Evolutionary conservation across 2,329 filamentous ascomycete genomes (phyloP), one percentile per base, ranked within the genome.

Genomic region (Colletotrichum australisinense): DNA sequence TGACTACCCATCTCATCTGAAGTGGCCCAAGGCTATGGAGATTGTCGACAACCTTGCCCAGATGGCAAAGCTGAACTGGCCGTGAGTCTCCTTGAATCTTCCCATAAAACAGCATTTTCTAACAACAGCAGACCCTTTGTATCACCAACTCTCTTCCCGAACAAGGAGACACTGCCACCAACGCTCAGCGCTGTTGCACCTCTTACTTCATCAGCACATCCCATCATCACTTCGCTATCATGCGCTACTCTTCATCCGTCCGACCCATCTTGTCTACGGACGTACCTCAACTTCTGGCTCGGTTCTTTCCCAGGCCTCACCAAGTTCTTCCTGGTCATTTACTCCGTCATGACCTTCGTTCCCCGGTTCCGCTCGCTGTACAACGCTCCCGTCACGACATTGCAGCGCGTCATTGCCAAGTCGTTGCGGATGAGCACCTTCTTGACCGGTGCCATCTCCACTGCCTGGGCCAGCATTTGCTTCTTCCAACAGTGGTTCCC

Each of bases 171-270:
- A 2, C 90, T 97, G 0, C 91, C 93, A 0, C 80, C 88, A 4
- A 86, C 91, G 4, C 88, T 97, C n/a, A 80, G 87, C 26, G 84
- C 89, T 14, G 92, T 98, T 69, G 88, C 92, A 0, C 94, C 95
- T 1, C 90, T 98, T 67, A 95, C 94, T 1, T 92, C 93, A 1
- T 90, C 93, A 32, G 96, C 96, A 0, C 96, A 98, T 79, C 96
- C 96, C 1, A 91, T 95, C 55, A 96, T 97, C 81, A 92, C 90
- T 11, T 93, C 92, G 30, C 90, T 98, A 24, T 96, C 95, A 56
- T 99, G 97, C 83, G 96, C 96, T 1, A 89, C 96, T 2, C 90
- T 98, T 2, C 96, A 99, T 80, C 95, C 96, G 0, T 88, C 90
- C 22, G 94, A 97, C 78, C 95, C 96, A 1, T 97, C 94, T 22